Percentiles rank a stretch among this genome's conserved stretches.
These are phyloP conservation scores for Candida taoyuanica DNA, from an alignment of 805 yeast genomes.

Conservation along the genomic window DNA sequence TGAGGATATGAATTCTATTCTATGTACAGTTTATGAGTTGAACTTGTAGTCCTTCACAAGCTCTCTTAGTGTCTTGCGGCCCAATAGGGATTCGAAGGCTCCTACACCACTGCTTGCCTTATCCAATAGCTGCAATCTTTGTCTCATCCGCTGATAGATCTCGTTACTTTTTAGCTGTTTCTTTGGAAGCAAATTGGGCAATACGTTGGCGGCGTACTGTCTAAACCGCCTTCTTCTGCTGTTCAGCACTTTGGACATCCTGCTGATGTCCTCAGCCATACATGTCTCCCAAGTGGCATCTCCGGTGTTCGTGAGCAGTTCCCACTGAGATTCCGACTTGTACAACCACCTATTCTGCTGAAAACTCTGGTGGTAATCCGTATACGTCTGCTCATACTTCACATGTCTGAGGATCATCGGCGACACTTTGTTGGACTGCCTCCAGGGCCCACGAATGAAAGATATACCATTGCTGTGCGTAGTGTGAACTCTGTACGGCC, in stretches of 20 bases:
- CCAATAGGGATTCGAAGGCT: conserved; percentile 18
- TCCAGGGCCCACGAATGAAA: conserved; percentile 22
- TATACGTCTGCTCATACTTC: conserved; percentile 12
- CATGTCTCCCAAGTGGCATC: conserved; percentile 27
- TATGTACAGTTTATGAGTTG: conserved; percentile 1
- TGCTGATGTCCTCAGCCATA: conserved; percentile 16
- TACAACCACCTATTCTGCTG: conserved; percentile 13
- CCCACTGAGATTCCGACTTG: conserved; percentile 17
- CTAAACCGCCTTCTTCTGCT: conserved; percentile 14
- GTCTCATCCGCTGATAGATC: conserved; percentile 25
- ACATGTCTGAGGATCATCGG: conserved; percentile 13
- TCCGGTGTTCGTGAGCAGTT: conserved; percentile 2
- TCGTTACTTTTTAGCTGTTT: conserved; percentile 19
- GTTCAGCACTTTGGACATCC: conserved; percentile 8
- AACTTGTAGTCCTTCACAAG: conserved; percentile 16
- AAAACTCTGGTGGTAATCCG: conserved; percentile 10
- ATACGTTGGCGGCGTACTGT: conserved; percentile 14
- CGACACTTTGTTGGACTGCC: conserved; percentile 14
- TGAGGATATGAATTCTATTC: conserved; percentile 8
- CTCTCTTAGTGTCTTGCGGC: conserved; percentile 10
- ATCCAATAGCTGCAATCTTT: conserved; percentile 20
- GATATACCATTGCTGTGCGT: conserved; percentile 9
- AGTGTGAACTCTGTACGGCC: conserved; percentile 20
- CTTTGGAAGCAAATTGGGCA: conserved; percentile 17
- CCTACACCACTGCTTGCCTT: conserved; percentile 14